Evolutionary conservation across 139 green algal species (phyloP).

Genomic region (Coelastrella sp.): DNA sequence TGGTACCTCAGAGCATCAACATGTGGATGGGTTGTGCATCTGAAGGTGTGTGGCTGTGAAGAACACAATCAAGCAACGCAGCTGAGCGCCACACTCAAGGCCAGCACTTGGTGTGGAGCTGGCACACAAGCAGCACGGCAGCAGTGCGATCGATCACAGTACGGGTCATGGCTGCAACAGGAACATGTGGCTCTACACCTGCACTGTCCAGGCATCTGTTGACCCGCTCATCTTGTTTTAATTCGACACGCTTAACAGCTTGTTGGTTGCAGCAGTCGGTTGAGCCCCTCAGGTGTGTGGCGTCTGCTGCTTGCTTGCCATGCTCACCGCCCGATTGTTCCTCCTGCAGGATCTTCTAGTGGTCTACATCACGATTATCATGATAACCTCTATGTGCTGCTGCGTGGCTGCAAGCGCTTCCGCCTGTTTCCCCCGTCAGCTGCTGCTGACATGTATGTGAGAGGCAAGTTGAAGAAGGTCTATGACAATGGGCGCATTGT

Average conservation of each 20-base stretch:
- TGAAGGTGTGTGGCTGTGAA: slow-evolving; percentile 39
- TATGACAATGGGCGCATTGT: slow-evolving; percentile 89
- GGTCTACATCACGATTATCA: slow-evolving; percentile 94
- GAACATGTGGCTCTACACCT: no score
- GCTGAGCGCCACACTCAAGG: no score
- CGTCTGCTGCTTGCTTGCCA: not conserved
- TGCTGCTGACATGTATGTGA: slow-evolving; percentile 77
- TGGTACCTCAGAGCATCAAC: slow-evolving; percentile 83
- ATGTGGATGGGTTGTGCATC: slow-evolving; percentile 73
- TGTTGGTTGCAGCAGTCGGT: no score
- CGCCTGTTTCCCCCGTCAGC: slow-evolving; percentile 75
- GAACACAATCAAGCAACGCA: no score
- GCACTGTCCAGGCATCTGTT: not conserved
- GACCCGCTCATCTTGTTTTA: not conserved
- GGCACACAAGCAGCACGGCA: no score
- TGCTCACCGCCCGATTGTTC: not conserved
- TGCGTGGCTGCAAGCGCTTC: slow-evolving; percentile 88
- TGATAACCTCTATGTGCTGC: slow-evolving; percentile 92
- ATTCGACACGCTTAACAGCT: not conserved
- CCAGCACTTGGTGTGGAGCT: no score
- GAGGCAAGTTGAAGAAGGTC: slow-evolving; percentile 62
- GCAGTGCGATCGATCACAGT: no score
- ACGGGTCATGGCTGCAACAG: no score
- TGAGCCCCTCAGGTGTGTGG: not conserved
- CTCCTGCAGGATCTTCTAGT: slow-evolving; percentile 66